phyloP scores from a whole-genome alignment of 495 filamentous ascomycete genomes.

The Tricharina praecox region DNA sequence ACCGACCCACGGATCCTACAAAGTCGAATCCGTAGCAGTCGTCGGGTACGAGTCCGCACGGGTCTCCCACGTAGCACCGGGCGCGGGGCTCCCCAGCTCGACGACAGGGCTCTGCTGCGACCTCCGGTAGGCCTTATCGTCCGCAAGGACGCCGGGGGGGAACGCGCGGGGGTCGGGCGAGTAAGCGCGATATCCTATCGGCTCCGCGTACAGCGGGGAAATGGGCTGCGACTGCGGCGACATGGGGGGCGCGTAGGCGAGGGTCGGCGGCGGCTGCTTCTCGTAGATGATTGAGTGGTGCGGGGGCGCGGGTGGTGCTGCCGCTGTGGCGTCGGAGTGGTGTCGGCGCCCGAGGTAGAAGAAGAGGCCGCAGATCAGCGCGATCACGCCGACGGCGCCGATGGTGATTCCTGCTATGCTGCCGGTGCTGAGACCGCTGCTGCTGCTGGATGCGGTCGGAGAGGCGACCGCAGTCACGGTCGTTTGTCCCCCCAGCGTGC shows the following conservation, averaged over 20 bases:
- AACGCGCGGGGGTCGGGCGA: neutral
- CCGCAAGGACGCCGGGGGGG: neutral
- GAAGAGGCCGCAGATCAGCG: conserved; percentile 28
- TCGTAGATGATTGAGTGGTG: neutral
- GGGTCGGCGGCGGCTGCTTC: neutral
- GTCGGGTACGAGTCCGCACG: no score
- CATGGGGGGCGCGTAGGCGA: neutral
- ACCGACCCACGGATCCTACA: no score
- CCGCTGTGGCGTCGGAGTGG: no score
- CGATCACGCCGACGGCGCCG: conserved; percentile 29
- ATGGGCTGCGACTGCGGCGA: neutral
- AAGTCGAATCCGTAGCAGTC: no score
- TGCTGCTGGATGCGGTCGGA: no score
- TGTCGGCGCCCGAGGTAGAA: conserved; percentile 33
- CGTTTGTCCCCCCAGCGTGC: no score
- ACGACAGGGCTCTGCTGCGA: no score
- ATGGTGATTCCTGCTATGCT: conserved; percentile 36
- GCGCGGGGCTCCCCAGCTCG: no score
- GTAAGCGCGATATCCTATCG: neutral
- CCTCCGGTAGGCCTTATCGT: no score
- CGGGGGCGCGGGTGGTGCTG: neutral
- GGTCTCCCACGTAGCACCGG: no score
- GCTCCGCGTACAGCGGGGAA: neutral
- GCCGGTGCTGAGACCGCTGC: conserved; percentile 23
- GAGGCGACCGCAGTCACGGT: no score